Base-by-base conservation (phyloP, 139 green algal genomes). In the Nannochloris sp. region DNA sequence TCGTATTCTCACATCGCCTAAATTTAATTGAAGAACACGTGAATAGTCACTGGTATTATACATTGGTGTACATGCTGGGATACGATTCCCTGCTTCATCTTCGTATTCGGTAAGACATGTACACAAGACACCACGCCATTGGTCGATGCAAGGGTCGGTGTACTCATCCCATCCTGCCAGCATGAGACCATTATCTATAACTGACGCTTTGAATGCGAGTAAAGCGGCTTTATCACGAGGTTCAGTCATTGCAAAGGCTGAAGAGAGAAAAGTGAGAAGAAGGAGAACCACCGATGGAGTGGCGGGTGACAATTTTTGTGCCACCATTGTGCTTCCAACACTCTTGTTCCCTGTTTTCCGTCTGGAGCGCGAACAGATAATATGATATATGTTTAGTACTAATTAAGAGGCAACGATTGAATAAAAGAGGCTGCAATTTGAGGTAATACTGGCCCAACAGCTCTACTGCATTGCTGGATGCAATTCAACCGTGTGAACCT, bases 221-320 rank as follows among this genome's bases (percentile, higher is more conserved):
- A 83, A 71, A 13, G 77, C 77, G 15, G 19, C 13, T 60, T 83
- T 83, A 64, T 83, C 77, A 10, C 9, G 23, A 13, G 8, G 5
- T 12, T 12, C 6, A 44, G 58, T 65, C 8, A 44, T 24, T 13
- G 31, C 32, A 29, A 48, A 29, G 8, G 58, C 58, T 12, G 29
- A 36, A 27, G 9, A 27, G 48, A 12, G 9, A 12, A 45, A 45
- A 12, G 48, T 34, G 30, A 59, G 48, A 9, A 12, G 12, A 59
- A 12, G 9, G 9, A 59, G 9, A 9, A 59, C 48, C 31, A 36
- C 9, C 48, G 12, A 36, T n/a, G n/a, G n/a, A n/a, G n/a, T n/a
- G n/a, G n/a, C n/a, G n/a, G n/a, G n/a, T n/a, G n/a, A n/a, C n/a
- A n/a, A n/a, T n/a, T n/a, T n/a, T n/a, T n/a, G n/a, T n/a, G n/a